Evolutionary conservation across 345 rosid species (phyloP), one percentile per base, ranked within the genome.

Genomic region (Citrus trifoliata): DNA sequence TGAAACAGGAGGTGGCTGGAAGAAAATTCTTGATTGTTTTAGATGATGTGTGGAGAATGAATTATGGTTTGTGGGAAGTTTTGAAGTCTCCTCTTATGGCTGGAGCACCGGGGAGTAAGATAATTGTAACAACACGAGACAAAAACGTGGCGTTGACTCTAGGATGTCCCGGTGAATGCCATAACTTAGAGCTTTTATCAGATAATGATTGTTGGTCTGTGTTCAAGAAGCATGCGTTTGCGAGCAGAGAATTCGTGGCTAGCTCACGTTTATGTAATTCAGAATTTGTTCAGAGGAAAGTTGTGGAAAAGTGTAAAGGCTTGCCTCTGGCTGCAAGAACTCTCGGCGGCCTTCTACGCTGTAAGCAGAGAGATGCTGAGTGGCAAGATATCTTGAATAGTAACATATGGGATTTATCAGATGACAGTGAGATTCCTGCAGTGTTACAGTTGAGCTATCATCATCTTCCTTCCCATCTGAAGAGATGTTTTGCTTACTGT

Each of bases 401-500:
- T 13, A 42, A 62, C 53, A 59, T 22, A 18, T 74, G 77, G 77
- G 21, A 38, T 7, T 40, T 38, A 16, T 74, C 56, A 0, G 14
- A 60, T 25, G 48, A 73, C 9, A 16, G 28, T 59, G 67, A 6
- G 19, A 35, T 73, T 38, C 76, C 22, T 4, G 14, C 53, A 0
- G 76, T 38, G 0, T 38, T 73, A 4, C 2, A 6, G 27, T 24
- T 73, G 40, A 73, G 76, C 33, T 74, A 60, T 5, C 56, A 61
- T 18, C 58, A 74, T 74, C 58, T 82, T 12, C 79, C 79, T 51
- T 74, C 76, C 0, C 66, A 53, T 60, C 16, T 78, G 2, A 81
- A 81, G 65, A 68, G 78, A 48, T 81, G 78, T 53, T 81, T 77
- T 38, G 74, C 68, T 10, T 82, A 78, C 14, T 78, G 84, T 55